Evolutionary conservation across 179 eudicot genomes (phyloP).

Genomic region (Corrigiola litoralis): DNA sequence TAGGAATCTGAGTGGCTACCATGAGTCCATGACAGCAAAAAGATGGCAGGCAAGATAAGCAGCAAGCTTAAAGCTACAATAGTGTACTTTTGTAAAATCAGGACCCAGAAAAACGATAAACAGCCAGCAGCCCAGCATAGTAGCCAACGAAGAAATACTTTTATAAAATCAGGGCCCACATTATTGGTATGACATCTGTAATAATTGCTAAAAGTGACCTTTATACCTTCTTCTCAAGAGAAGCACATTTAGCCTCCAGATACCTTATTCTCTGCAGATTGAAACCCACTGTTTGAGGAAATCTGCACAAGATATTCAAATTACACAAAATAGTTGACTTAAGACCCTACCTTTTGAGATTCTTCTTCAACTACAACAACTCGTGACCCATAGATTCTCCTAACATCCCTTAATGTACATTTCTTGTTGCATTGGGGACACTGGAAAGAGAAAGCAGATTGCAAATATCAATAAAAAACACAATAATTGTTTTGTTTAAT

Average conservation of each 20-base stretch:
- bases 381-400: conserved; percentile 73
- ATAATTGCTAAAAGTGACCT: conserved; percentile 1
- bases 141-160: too few relatives aligned
- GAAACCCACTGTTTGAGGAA: conserved; percentile 6
- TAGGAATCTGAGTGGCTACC: too few relatives aligned
- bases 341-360: conserved; percentile 52
- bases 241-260: conserved; percentile 68
- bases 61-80: too few relatives aligned
- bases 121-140: not conserved
- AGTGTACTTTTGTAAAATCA: too few relatives aligned
- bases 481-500: not conserved
- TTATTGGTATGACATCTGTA: not conserved
- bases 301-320: not conserved
- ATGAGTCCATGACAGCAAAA: too few relatives aligned
- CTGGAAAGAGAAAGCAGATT: conserved; percentile 30
- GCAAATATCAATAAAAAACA: not conserved
- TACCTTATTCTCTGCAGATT: conserved; percentile 52
- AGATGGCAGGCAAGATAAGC: too few relatives aligned
- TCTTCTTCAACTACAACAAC: conserved; percentile 67
- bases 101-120: not conserved
- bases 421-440: conserved; percentile 93
- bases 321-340: not conserved
- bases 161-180: not conserved
- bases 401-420: conserved; percentile 60
- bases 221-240: conserved; percentile 69